phyloP scores from a whole-genome alignment of 2,329 filamentous ascomycete genomes.

The Colletotrichum karsti region DNA sequence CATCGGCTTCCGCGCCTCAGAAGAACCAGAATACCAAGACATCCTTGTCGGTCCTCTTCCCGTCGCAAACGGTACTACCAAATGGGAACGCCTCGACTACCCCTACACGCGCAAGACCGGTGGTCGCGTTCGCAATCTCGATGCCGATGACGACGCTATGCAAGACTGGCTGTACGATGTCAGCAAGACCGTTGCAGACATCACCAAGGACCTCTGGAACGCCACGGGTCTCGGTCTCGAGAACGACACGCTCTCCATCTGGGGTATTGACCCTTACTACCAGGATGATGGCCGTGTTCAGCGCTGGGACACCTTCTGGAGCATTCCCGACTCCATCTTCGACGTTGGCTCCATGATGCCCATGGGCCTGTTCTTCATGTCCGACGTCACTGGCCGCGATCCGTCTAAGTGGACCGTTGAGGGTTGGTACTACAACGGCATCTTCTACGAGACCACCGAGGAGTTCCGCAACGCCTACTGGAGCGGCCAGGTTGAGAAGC shows the following conservation, averaged over 20 bases:
- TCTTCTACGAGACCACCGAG: constrained; percentile 60
- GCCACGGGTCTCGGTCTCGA: constrained; percentile 43
- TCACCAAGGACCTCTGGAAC: constrained; percentile 54
- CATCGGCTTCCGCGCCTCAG: constrained; percentile 48
- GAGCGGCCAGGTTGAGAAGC: constrained; percentile 52
- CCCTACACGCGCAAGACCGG: constrained; percentile 48
- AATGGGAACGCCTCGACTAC: constrained; percentile 49
- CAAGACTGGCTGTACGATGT: constrained; percentile 45
- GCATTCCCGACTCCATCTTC: constrained; percentile 44
- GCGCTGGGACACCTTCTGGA: constrained; percentile 58
- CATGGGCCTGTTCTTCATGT: constrained; percentile 51
- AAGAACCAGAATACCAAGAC: constrained; percentile 48
- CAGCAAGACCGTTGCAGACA: constrained; percentile 39
- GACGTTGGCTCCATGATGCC: constrained; percentile 54
- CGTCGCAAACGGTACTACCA: constrained; percentile 45
- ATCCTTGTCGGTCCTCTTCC: constrained; percentile 60
- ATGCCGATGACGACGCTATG: constrained; percentile 41
- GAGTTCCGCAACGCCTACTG: constrained; percentile 54
- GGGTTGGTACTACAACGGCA: constrained; percentile 62
- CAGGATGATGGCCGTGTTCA: constrained; percentile 50
- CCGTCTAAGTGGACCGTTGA: constrained; percentile 57
- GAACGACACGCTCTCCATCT: constrained; percentile 50
- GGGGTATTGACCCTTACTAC: constrained; percentile 51
- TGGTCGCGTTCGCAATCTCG: constrained; percentile 47
- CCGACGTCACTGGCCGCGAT: constrained; percentile 59